Evolutionary conservation across 1,139 yeast species (phyloP), one percentile per base, ranked within the genome.

Genomic region (Nakaseomyces bracarensis): DNA sequence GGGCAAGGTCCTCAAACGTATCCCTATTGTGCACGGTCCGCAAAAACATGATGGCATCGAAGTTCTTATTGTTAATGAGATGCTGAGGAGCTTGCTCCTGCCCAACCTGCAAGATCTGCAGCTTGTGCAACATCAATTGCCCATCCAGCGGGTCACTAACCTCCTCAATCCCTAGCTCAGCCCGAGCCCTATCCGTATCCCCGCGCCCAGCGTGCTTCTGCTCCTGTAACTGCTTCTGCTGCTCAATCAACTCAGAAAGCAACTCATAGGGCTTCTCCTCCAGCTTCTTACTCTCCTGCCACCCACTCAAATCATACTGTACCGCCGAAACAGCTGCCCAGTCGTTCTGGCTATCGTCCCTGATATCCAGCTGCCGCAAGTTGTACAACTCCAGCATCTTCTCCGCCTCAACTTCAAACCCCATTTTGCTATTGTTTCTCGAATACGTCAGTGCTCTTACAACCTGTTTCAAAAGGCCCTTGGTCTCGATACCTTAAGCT

Each of bases 11-110:
- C 15, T 74, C 75, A 43, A 81, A 79, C 1, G 89, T 71, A 27
- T 87, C 82, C 36, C 78, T 78, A 9, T 72, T 68, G 58, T 87
- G 96, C 3, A 87, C 71, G 10, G 77, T 75, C 25, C 81, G 74
- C 49, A 89, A 65, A 57, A 80, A 89, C 43, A 72, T 69, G 44
- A 77, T 75, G 3, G 94, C 77, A 51, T 81, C 77, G 67, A 89
- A 89, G 36, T 72, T 67, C 48, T 83, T 81, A 3, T 87, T 80
- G 27, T 82, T 77, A 30, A 86, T 78, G 50, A 85, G 66, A 61
- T 73, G 85, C 49, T 75, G 71, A 43, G 70, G 65, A 29, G 72
- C 58, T 27, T 60, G 57, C 1, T 63, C 55, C 2, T 8, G 8
- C 26, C 76, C 69, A 9, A 70, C 59, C 18, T 61, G 57, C 18